Percentiles rank a stretch among this genome's conserved stretches.
Conservation (phyloP, 345 rosid species). For the Microcos paniculata region DNA sequence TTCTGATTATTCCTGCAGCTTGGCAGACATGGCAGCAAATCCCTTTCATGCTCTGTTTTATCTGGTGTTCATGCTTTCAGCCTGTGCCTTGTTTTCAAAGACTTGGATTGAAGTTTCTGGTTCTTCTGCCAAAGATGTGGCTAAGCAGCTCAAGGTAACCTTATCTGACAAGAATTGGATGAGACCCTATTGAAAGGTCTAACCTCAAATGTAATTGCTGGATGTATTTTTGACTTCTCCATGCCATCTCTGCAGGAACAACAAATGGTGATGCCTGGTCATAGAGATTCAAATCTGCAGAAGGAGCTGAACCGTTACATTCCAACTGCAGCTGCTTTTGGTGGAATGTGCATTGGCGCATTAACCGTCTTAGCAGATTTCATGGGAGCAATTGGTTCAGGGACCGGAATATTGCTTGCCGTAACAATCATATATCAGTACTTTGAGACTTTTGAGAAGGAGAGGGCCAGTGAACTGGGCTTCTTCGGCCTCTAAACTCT, state of each 20-base stretch:
- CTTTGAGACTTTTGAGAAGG: constrained; percentile 74
- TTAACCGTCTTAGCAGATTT: constrained; percentile 71
- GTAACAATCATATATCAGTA: constrained; percentile 73
- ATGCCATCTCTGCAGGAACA: constrained; percentile 47
- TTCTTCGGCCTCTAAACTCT: constrained; percentile 57
- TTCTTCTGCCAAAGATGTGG: constrained; percentile 76
- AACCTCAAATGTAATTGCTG: background rate
- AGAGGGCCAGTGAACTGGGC: constrained; percentile 76
- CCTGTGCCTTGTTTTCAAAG: constrained; percentile 79
- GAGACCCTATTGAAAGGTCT: background rate
- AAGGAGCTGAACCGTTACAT: constrained; percentile 75
- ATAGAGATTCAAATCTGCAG: constrained; percentile 64
- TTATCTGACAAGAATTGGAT: background rate
- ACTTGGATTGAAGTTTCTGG: constrained; percentile 87
- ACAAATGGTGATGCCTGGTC: constrained; percentile 91
- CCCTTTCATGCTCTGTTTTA: constrained; percentile 80
- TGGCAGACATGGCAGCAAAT: constrained; percentile 74
- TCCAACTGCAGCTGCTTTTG: constrained; percentile 79
- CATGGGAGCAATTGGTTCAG: constrained; percentile 83
- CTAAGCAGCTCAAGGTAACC: constrained; percentile 76
- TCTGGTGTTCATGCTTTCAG: constrained; percentile 67
- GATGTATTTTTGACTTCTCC: constrained; percentile 2
- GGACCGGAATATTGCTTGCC: constrained; percentile 73
- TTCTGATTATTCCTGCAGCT: constrained; percentile 30
- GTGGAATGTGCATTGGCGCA: constrained; percentile 81